Evolutionary conservation across 2,329 filamentous ascomycete genomes (phyloP).

Genomic region (Alternaria gaisen): DNA sequence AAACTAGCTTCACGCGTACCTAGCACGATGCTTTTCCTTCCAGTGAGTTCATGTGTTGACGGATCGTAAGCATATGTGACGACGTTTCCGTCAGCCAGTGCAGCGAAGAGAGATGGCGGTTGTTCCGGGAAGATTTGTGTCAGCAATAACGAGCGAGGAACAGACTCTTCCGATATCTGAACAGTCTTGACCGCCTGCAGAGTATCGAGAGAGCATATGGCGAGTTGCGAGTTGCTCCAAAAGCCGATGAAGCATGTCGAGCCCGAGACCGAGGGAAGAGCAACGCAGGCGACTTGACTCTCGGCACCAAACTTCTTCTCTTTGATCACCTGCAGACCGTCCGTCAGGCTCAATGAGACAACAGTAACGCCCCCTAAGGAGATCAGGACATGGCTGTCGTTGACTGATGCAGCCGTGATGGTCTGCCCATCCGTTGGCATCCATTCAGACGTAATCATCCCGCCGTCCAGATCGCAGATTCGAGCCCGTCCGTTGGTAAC

Average conservation of each 20-base stretch:
- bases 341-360: slow-evolving; percentile 70
- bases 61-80: slow-evolving; percentile 79
- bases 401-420: slow-evolving; percentile 83
- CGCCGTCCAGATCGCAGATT: slow-evolving; percentile 68
- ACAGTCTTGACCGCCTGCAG: slow-evolving; percentile 72
- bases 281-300: slow-evolving; percentile 86
- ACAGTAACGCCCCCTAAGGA: slow-evolving; percentile 79
- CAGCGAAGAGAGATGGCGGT: slow-evolving; percentile 81
- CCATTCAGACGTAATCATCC: slow-evolving; percentile 68
- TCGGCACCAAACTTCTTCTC: slow-evolving; percentile 69
- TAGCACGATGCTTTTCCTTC: slow-evolving; percentile 81
- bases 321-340: slow-evolving; percentile 65
- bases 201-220: slow-evolving; percentile 73
- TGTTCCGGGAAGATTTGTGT: slow-evolving; percentile 75
- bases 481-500: slow-evolving; percentile 72
- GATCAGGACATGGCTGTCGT: slow-evolving; percentile 73
- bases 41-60: slow-evolving; percentile 69
- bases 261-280: slow-evolving; percentile 71
- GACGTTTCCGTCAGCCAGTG: slow-evolving; percentile 91
- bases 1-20: slow-evolving; percentile 87
- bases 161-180: slow-evolving; percentile 68
- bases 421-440: slow-evolving; percentile 56
- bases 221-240: slow-evolving; percentile 83
- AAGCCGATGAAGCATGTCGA: slow-evolving; percentile 83
- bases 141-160: slow-evolving; percentile 83